Conservation (phyloP, 257 asterid species). For the Petrea volubilis region DNA sequence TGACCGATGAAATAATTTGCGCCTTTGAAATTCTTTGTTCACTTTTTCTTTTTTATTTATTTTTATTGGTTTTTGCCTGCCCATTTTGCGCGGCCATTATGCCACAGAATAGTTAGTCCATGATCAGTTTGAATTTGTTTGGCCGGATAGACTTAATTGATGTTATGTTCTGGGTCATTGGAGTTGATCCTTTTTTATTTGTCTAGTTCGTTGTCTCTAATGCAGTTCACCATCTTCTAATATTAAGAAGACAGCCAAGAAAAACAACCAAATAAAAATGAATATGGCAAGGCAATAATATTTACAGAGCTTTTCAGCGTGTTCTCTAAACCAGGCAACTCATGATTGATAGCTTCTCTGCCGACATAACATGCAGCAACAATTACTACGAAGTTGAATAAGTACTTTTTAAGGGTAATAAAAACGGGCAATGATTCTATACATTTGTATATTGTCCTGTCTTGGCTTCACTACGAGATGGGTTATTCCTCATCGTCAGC, state of each 20-base stretch:
- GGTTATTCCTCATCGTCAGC: constrained; percentile 7
- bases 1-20: constrained; percentile 40
- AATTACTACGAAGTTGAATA: background rate
- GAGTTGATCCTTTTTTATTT: background rate
- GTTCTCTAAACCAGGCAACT: background rate
- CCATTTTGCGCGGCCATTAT: constrained; percentile 51
- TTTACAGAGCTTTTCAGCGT: background rate
- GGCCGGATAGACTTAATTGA: constrained; percentile 12
- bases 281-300: background rate
- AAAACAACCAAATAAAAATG: background rate
- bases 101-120: constrained; percentile 33
- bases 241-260: background rate
- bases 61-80: constrained; percentile 1
- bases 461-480: background rate
- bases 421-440: background rate
- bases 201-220: background rate
- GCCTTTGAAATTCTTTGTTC: constrained; percentile 16
- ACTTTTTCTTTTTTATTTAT: background rate
- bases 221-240: background rate
- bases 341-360: constrained; percentile 16
- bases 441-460: background rate
- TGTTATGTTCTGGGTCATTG: constrained; percentile 7
- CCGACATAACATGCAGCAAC: background rate
- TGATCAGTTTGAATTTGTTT: constrained; percentile 27
- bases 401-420: background rate